Conservation (phyloP, 2,329 filamentous ascomycete species). For the Pseudogymnoascus sp. region DNA sequence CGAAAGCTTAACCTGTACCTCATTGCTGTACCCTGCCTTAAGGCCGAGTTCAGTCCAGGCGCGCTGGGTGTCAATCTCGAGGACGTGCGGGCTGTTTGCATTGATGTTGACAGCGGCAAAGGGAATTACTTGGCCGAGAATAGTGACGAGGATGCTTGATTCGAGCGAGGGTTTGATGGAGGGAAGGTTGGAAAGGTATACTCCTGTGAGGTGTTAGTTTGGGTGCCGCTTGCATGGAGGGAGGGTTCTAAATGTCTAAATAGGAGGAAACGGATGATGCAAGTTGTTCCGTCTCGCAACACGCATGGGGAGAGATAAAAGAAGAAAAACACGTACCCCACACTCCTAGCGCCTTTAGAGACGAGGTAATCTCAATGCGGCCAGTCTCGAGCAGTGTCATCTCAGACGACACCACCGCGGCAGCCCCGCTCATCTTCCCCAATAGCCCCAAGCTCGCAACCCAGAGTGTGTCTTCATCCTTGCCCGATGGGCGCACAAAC, state of each 20-base stretch:
- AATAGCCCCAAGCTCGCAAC: conserved; percentile 70
- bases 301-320: neutral
- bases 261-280: neutral
- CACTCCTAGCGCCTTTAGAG: conserved; percentile 71
- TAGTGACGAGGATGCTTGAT: conserved; percentile 63
- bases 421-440: conserved; percentile 83
- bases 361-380: conserved; percentile 56
- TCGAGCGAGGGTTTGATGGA: conserved; percentile 43
- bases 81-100: conserved; percentile 45
- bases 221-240: neutral
- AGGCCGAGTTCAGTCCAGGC: conserved; percentile 73
- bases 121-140: conserved; percentile 65
- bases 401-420: conserved; percentile 60
- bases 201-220: conserved; percentile 38
- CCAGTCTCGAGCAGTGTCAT: conserved; percentile 52
- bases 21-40: conserved; percentile 69
- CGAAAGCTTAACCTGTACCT: conserved; percentile 52
- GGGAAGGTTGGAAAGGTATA: conserved; percentile 69
- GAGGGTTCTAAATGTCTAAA: neutral
- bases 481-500: conserved; percentile 37
- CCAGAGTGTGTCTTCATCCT: conserved; percentile 34
- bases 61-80: conserved; percentile 67
- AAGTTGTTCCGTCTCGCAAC: neutral
- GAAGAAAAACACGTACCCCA: conserved; percentile 45
- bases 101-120: conserved; percentile 55